phyloP scores from a whole-genome alignment of 352 stramenopile species.

The Pythium insidiosum region DNA sequence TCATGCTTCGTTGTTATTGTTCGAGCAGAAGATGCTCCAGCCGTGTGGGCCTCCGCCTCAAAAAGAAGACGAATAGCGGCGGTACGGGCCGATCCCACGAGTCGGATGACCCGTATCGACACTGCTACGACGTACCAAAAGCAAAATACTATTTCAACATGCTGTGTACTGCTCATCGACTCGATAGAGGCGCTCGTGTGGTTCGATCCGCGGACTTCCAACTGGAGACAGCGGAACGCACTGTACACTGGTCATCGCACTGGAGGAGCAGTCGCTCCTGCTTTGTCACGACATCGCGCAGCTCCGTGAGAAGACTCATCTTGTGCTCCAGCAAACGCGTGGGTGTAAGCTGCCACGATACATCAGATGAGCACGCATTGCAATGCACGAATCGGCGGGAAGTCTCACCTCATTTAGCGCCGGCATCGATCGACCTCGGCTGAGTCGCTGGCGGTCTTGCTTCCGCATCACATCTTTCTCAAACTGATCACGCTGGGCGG shows the following conservation, averaged over 20 bases:
- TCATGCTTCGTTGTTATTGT: not conserved
- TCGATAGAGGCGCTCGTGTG: too few species aligned
- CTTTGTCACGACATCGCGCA: conserved; percentile 41
- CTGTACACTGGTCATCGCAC: conserved; percentile 55
- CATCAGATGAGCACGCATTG: conserved; percentile 13
- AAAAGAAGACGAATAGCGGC: conserved; percentile 63
- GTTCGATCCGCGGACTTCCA: conserved; percentile 64
- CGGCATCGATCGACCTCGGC: conserved; percentile 8
- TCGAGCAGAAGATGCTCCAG: conserved; percentile 66
- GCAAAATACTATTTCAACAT: too few species aligned
- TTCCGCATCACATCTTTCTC: conserved; percentile 41
- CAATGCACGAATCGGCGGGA: conserved; percentile 18
- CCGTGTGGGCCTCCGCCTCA: conserved; percentile 63
- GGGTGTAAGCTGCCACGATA: conserved; percentile 27
- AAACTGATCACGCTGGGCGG: conserved; percentile 33
- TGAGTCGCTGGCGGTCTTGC: conserved; percentile 28
- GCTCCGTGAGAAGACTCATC: conserved; percentile 35
- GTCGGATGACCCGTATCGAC: too few species aligned
- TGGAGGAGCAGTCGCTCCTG: conserved; percentile 44
- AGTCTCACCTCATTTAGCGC: too few species aligned
- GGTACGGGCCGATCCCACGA: too few species aligned
- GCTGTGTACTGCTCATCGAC: too few species aligned
- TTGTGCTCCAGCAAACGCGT: conserved; percentile 48
- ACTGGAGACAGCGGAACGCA: conserved; percentile 65
- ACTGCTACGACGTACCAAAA: too few species aligned